Percentiles rank a stretch among this genome's conserved stretches.
Conservation (phyloP, 1,284 basidiomycete species). For the Rhizopogon parksii region DNA sequence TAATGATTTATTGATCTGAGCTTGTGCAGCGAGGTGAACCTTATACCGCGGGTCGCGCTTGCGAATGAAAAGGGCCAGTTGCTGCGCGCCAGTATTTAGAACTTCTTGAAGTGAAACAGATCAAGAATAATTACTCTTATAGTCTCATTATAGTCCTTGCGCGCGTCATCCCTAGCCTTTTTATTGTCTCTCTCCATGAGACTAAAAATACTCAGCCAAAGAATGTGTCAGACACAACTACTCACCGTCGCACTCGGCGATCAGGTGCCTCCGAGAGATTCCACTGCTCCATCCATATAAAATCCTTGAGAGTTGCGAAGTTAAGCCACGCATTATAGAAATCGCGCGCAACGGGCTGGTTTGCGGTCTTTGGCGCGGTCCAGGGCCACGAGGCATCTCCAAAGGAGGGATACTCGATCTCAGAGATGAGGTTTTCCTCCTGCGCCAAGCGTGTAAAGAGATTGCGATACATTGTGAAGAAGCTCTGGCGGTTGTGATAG, state of each 20-base stretch:
- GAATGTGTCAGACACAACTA: not conserved
- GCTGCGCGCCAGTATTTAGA: slow-evolving; percentile 35
- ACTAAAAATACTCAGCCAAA: slow-evolving; percentile 31
- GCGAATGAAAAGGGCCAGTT: slow-evolving; percentile 80
- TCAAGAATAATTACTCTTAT: slow-evolving; percentile 54
- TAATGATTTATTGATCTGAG: slow-evolving; percentile 22
- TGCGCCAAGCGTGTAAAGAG: slow-evolving; percentile 80
- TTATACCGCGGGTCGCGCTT: slow-evolving; percentile 94
- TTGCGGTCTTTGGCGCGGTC: slow-evolving; percentile 40
- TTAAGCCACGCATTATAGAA: slow-evolving; percentile 90
- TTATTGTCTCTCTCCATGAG: slow-evolving; percentile 97
- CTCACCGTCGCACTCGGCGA: slow-evolving; percentile 70
- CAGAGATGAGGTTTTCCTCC: slow-evolving; percentile 67
- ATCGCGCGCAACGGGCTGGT: slow-evolving; percentile 44
- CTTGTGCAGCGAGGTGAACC: slow-evolving; percentile 53
- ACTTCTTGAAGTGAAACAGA: not conserved
- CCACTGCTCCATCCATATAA: slow-evolving; percentile 86
- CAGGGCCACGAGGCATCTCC: slow-evolving; percentile 76
- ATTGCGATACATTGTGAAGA: slow-evolving; percentile 87
- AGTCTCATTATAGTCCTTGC: slow-evolving; percentile 91
- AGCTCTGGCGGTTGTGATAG: slow-evolving; percentile 49
- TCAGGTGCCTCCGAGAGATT: slow-evolving; percentile 82
- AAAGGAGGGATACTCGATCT: slow-evolving; percentile 72
- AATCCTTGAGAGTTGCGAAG: slow-evolving; percentile 86
- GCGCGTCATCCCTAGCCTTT: slow-evolving; percentile 80